These are phyloP conservation scores for Melampsora medusae DNA, from an alignment of 1,284 basidiomycete species.

Conservation along the genomic window DNA sequence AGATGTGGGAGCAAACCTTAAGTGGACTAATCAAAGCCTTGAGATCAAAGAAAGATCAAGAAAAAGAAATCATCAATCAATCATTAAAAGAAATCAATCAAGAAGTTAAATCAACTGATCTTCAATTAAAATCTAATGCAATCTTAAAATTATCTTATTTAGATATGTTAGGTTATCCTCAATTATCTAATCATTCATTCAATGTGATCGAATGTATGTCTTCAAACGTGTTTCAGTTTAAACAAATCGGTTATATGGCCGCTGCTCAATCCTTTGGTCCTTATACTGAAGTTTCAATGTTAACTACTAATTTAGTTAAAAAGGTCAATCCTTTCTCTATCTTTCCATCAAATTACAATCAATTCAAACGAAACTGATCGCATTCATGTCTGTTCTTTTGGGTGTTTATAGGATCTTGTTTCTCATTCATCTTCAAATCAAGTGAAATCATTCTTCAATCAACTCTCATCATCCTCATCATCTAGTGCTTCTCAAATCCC, in stretches of 20 bases:
- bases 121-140: conserved; percentile 92
- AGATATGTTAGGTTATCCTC: conserved; percentile 87
- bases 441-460: conserved; percentile 22
- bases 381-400: conserved; percentile 10
- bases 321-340: conserved; percentile 65
- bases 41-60: conserved; percentile 55
- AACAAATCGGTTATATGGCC: conserved; percentile 92
- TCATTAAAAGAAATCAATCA: conserved; percentile 71
- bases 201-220: conserved; percentile 98
- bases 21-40: conserved; percentile 51
- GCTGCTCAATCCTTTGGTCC: conserved; percentile 87
- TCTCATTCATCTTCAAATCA: conserved; percentile 8
- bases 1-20: conserved; percentile 40
- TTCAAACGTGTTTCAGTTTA: conserved; percentile 81
- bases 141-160: conserved; percentile 95
- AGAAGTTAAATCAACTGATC: conserved; percentile 89
- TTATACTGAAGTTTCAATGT: conserved; percentile 94
- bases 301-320: conserved; percentile 95
- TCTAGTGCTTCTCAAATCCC: conserved; percentile 35
- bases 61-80: conserved; percentile 57
- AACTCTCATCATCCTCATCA: neutral
- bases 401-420: conserved; percentile 18
- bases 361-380: neutral
- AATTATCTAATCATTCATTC: conserved; percentile 74
- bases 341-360: neutral